phyloP scores from a whole-genome alignment of 2,329 filamentous ascomycete species.

The Paraphaeosphaeria minitans region DNA sequence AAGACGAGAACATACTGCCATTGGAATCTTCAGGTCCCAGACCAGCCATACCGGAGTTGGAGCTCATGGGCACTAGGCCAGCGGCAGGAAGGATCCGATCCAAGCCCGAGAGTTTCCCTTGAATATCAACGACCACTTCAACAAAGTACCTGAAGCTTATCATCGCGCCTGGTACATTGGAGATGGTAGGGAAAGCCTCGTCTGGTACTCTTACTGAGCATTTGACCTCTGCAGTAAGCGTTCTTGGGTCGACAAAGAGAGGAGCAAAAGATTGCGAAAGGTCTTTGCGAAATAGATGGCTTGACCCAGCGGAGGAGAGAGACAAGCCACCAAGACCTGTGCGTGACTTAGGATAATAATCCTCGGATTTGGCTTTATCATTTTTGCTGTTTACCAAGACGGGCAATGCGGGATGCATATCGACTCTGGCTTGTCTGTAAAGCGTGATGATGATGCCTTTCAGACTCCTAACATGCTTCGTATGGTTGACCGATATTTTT shows the following conservation, averaged over 20 bases:
- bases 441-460: slow-evolving; percentile 92
- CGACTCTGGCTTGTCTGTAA: slow-evolving; percentile 88
- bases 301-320: slow-evolving; percentile 82
- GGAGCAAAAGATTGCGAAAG: slow-evolving; percentile 87
- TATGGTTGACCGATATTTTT: slow-evolving; percentile 82
- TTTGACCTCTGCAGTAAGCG: slow-evolving; percentile 78
- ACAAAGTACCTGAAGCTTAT: slow-evolving; percentile 94
- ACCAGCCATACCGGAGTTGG: slow-evolving; percentile 37
- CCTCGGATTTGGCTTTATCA: slow-evolving; percentile 74
- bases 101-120: slow-evolving; percentile 80
- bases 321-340: slow-evolving; percentile 87
- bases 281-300: slow-evolving; percentile 94
- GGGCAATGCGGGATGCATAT: slow-evolving; percentile 72
- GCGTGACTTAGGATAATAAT: slow-evolving; percentile 84
- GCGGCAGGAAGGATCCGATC: slow-evolving; percentile 66
- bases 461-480: slow-evolving; percentile 86
- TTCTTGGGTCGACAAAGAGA: slow-evolving; percentile 82
- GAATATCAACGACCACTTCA: slow-evolving; percentile 90
- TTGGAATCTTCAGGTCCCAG: slow-evolving; percentile 43
- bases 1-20: slow-evolving; percentile 57
- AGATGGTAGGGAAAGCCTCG: slow-evolving; percentile 90
- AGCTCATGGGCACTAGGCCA: slow-evolving; percentile 57
- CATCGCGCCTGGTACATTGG: slow-evolving; percentile 86
- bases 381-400: slow-evolving; percentile 67
- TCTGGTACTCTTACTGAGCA: slow-evolving; percentile 86